phyloP scores from a whole-genome alignment of 1,139 yeast genomes.

The Pichia sp. region DNA sequence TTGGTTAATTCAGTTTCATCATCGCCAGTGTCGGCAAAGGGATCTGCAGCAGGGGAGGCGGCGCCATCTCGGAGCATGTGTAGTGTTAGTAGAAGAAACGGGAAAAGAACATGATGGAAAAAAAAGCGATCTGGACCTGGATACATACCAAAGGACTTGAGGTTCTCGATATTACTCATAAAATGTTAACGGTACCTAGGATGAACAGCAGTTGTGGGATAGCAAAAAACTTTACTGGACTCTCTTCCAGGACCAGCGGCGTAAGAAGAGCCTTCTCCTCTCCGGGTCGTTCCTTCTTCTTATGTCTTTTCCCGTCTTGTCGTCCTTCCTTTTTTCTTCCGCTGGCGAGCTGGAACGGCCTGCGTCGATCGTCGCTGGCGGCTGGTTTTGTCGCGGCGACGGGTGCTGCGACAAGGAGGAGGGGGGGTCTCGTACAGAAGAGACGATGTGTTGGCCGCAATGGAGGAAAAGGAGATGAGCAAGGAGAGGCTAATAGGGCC shows the following conservation, averaged over 20 bases:
- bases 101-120: not conserved
- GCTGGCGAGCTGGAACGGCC: too few relatives aligned
- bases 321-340: too few relatives aligned
- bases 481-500: not conserved
- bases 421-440: not conserved
- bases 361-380: too few relatives aligned
- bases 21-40: conserved; percentile 99
- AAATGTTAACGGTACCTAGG: conserved; percentile 25
- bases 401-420: not conserved
- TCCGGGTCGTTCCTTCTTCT: not conserved
- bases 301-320: too few relatives aligned
- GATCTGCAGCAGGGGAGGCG: conserved; percentile 46
- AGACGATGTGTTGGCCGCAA: not conserved
- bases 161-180: conserved; percentile 94
- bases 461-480: not conserved
- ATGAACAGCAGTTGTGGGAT: not conserved
- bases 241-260: not conserved
- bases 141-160: conserved; percentile 81
- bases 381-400: too few relatives aligned
- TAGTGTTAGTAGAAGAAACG: not conserved
- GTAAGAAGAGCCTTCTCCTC: not conserved
- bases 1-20: conserved; percentile 95
- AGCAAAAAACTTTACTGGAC: not conserved
- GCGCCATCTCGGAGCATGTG: not conserved
- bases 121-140: not conserved